Evolutionary conservation across 768 basidiomycete genomes (phyloP).

Genomic region (Tulasnella calospora): DNA sequence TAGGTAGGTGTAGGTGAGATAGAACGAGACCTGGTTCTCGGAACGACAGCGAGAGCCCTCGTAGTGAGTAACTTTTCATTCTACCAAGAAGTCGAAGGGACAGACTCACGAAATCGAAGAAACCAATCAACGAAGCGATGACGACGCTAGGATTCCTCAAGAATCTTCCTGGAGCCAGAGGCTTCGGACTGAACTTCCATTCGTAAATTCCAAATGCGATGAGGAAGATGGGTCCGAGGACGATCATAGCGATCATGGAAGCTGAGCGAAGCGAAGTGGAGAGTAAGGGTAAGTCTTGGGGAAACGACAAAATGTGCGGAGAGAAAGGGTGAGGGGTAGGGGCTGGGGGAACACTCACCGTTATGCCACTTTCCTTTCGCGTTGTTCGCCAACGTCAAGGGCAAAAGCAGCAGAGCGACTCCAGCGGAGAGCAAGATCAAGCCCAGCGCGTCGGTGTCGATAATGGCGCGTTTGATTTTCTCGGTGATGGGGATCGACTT

Average conservation of each 20-base stretch:
- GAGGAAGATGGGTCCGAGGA: constrained; percentile 45
- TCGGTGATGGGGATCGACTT: constrained; percentile 16
- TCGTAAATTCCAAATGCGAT: constrained; percentile 49
- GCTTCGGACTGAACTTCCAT: constrained; percentile 48
- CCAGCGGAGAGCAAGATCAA: constrained; percentile 49
- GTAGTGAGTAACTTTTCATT: no score
- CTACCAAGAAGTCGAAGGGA: neutral
- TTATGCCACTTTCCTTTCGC: constrained; percentile 45
- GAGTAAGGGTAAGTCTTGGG: constrained; percentile 26
- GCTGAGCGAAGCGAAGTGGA: constrained; percentile 35
- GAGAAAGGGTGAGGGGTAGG: no score
- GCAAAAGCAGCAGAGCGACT: constrained; percentile 51
- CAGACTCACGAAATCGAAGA: constrained; percentile 53
- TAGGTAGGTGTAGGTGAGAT: constrained; percentile 66
- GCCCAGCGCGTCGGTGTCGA: constrained; percentile 48
- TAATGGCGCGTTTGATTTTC: constrained; percentile 31
- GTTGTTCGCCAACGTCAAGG: constrained; percentile 47
- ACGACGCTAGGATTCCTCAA: constrained; percentile 55
- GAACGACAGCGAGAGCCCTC: no score
- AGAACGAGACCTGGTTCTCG: constrained; percentile 34
- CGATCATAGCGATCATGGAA: constrained; percentile 50
- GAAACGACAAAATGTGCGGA: no score
- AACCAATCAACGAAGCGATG: constrained; percentile 56
- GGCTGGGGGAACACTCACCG: constrained; percentile 38
- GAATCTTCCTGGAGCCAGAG: constrained; percentile 60